Base-by-base conservation (phyloP, 805 yeast species). In the Pichia cephalocereana region DNA sequence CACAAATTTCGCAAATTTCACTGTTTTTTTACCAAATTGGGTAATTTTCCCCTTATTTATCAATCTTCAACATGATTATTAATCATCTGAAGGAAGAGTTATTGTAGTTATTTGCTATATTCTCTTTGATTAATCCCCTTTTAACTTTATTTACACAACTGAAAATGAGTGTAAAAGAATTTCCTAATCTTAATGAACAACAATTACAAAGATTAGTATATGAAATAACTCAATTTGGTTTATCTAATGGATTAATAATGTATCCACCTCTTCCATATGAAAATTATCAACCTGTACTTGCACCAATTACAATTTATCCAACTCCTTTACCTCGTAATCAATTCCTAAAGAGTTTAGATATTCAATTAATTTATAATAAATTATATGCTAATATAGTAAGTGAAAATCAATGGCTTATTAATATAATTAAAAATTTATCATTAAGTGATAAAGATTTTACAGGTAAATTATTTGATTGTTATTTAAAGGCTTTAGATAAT, bases 251-350 rank as follows among this genome's bases (percentile, higher is more conserved):
- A 3, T 70, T 90, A 41, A 75, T 80, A n/a, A 82, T 90, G 81
- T 83, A 86, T 57, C 88, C 89, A 2, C 80, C 82, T 1, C 70
- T 74, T 27, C 58, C 58, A 41, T 79, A 72, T 57, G 52, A 68
- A 12, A 52, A 59, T 23, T 72, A 67, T 55, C 64, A 67, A 44
- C 75, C 75, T n/a, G 69, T 69, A 40, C 75, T 75, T 45, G 96
- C 96, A 2, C 99, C 99, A 38, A 80, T 88, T 10, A 93, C 99
- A 1, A 58, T 91, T 30, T 88, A 72, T 59, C 99, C 99, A 6
- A 85, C 97, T 0, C 96, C 96, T 8, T 80, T 89, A 54, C 91
- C 96, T 5, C 72, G 68, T 48, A 46, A 60, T 2, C 79, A 84
- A 46, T 91, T 86, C 63, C 71, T 77, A 10, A 71, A 74, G 52